Conservation (phyloP, 2,329 filamentous ascomycete species). For the Curvularia sp. region DNA sequence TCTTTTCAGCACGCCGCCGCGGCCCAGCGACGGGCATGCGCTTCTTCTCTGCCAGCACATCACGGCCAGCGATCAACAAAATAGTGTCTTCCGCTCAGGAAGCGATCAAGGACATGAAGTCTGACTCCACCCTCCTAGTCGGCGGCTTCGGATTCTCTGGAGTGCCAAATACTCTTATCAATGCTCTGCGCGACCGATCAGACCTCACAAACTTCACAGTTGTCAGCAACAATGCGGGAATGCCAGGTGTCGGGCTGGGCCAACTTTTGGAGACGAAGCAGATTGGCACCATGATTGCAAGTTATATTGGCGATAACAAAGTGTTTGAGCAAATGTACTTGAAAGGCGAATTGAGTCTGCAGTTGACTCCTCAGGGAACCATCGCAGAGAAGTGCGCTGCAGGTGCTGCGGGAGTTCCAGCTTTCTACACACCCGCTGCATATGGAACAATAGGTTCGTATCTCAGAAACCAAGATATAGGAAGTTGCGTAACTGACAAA, state of each 20-base stretch:
- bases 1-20: constrained; percentile 44
- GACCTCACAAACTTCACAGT: constrained; percentile 65
- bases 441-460: constrained; percentile 62
- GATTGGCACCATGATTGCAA: constrained; percentile 74
- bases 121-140: constrained; percentile 47
- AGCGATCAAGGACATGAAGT: constrained; percentile 50
- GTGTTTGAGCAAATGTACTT: constrained; percentile 76
- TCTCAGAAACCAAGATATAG: not conserved
- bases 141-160: constrained; percentile 51
- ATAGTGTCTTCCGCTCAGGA: constrained; percentile 49
- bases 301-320: constrained; percentile 80
- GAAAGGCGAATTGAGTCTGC: constrained; percentile 74
- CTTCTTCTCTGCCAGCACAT: constrained; percentile 45
- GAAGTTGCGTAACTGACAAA: constrained; percentile 10
- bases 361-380: constrained; percentile 78
- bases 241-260: constrained; percentile 72
- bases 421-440: constrained; percentile 80
- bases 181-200: constrained; percentile 46
- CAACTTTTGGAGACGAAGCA: constrained; percentile 73
- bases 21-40: constrained; percentile 36
- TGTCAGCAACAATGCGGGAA: constrained; percentile 81
- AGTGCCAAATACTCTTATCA: constrained; percentile 51
- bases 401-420: constrained; percentile 77
- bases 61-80: constrained; percentile 49
- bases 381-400: constrained; percentile 75